These are phyloP conservation scores for Canna indica DNA, from an alignment of 176 grass and related monocot species.

Conservation along the genomic window DNA sequence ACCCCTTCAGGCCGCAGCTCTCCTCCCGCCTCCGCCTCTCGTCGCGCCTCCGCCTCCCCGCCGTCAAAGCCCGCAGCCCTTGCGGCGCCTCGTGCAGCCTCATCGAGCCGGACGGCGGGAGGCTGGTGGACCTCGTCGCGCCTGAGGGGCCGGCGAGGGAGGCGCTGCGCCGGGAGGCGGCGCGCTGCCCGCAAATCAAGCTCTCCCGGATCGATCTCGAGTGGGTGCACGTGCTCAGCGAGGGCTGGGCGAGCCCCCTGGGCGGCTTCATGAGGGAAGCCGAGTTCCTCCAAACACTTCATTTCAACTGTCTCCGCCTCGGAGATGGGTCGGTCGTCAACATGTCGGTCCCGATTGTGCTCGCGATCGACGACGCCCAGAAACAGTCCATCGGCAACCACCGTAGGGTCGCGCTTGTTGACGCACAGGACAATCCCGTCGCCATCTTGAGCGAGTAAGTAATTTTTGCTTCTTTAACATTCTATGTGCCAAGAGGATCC, in stretches of 20 bases:
- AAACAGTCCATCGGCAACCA: slow-evolving; percentile 51
- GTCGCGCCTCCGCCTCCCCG: neutral
- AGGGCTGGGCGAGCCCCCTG: slow-evolving; percentile 93
- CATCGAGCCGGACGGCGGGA: slow-evolving; percentile 88
- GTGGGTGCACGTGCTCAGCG: slow-evolving; percentile 92
- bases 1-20: neutral
- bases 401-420: slow-evolving; percentile 54
- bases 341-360: slow-evolving; percentile 98
- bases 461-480: neutral
- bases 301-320: slow-evolving; percentile 85
- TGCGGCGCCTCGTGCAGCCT: slow-evolving; percentile 28
- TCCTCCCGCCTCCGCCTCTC: slow-evolving; percentile 2
- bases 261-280: slow-evolving; percentile 90
- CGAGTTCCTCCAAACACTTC: slow-evolving; percentile 99
- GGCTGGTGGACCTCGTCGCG: slow-evolving; percentile 70
- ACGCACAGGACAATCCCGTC: slow-evolving; percentile 39
- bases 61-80: neutral
- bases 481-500: neutral
- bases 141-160: slow-evolving; percentile 38
- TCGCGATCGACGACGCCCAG: slow-evolving; percentile 67
- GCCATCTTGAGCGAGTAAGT: slow-evolving; percentile 67
- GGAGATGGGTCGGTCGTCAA: slow-evolving; percentile 58
- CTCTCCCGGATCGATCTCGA: slow-evolving; percentile 54
- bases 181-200: slow-evolving; percentile 41
- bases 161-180: slow-evolving; percentile 39